phyloP scores from a whole-genome alignment of 2,329 filamentous ascomycete genomes.

The Trichoderma koningii region DNA sequence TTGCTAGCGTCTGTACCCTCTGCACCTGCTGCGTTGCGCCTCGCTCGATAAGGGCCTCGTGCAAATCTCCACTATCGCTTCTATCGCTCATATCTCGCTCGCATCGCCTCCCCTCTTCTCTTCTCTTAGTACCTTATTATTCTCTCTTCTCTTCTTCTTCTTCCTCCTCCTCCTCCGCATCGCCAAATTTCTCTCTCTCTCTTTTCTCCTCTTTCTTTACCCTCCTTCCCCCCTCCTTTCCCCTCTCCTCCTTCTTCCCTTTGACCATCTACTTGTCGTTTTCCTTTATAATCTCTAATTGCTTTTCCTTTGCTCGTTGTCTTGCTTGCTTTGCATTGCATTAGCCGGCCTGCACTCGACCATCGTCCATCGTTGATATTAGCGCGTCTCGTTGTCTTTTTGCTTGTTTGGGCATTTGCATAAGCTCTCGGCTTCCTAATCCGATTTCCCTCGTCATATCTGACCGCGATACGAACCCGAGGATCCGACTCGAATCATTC shows the following conservation, averaged over 20 bases:
- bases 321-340: conserved; percentile 1
- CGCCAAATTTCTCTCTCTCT: background rate
- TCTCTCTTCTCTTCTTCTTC: conserved; percentile 28
- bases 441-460: background rate
- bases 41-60: conserved; percentile 3
- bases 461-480: conserved; percentile 11
- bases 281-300: conserved; percentile 16
- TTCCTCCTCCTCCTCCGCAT: conserved; percentile 19
- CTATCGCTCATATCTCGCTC: too few relatives aligned
- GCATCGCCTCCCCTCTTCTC: background rate
- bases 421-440: conserved; percentile 19
- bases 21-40: background rate
- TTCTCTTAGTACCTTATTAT: too few relatives aligned
- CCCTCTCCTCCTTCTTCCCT: conserved; percentile 6
- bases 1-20: background rate
- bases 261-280: conserved; percentile 23
- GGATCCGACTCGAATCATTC: conserved; percentile 4
- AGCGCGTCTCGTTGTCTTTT: conserved; percentile 24
- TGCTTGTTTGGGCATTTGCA: conserved; percentile 27
- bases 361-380: conserved; percentile 26
- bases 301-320: conserved; percentile 25
- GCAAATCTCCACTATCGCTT: conserved; percentile 9
- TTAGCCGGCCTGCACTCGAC: background rate
- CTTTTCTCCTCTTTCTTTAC: conserved; percentile 5
- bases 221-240: background rate